Conservation (phyloP, 108 stramenopile species). For the Skeletonema costatum region DNA sequence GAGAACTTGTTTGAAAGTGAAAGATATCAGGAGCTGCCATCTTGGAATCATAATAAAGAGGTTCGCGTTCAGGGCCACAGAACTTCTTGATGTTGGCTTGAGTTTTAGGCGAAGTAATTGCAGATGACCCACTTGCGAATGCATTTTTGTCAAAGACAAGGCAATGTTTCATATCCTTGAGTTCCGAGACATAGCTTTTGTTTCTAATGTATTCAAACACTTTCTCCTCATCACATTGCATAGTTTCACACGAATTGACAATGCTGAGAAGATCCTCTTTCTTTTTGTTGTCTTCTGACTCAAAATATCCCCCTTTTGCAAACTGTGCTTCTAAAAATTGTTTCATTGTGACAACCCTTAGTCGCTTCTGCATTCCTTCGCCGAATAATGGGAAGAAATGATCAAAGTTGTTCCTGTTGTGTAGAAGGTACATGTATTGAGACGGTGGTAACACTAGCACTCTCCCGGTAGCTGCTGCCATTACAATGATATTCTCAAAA, state of each 20-base stretch:
- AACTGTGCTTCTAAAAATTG: constrained; percentile 66
- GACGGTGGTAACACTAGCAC: constrained; percentile 91
- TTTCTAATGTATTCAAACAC: constrained; percentile 2
- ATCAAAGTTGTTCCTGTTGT: constrained; percentile 60
- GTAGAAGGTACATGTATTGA: constrained; percentile 73
- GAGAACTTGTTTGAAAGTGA: constrained; percentile 62
- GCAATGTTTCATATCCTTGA: constrained; percentile 50
- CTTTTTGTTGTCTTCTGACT: constrained; percentile 7
- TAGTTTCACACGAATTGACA: constrained; percentile 17
- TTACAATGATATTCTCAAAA: constrained; percentile 86
- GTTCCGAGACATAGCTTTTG: constrained; percentile 4
- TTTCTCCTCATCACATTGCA: not conserved
- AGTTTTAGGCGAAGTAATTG: constrained; percentile 4
- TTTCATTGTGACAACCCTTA: constrained; percentile 64
- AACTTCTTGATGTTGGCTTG: constrained; percentile 5
- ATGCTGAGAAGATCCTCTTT: constrained; percentile 20
- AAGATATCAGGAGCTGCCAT: constrained; percentile 47
- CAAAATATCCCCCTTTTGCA: constrained; percentile 31
- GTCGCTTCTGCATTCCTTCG: constrained; percentile 54
- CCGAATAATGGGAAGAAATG: constrained; percentile 82
- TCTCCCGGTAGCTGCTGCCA: constrained; percentile 86
- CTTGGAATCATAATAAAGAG: constrained; percentile 28
- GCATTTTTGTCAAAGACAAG: constrained; percentile 65
- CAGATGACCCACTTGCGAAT: constrained; percentile 27
- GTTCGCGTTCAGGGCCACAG: constrained; percentile 28